These are phyloP conservation scores for Chlorella sp. DNA, from an alignment of 139 green algal species.

Conservation along the genomic window DNA sequence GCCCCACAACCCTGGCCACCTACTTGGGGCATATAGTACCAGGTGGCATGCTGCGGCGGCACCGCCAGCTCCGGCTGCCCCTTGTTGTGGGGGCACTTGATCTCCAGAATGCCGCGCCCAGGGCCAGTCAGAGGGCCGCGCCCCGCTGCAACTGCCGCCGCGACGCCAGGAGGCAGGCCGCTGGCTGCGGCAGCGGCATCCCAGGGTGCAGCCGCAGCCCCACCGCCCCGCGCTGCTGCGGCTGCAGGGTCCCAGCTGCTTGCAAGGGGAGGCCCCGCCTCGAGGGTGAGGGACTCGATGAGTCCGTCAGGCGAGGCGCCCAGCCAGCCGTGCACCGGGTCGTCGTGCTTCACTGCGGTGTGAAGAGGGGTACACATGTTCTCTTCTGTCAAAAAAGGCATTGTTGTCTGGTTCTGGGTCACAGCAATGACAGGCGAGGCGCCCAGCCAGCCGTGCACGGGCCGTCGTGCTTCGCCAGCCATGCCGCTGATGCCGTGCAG, in stretches of 20 bases:
- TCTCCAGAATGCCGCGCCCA: slow-evolving; percentile 66
- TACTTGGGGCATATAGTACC: slow-evolving; percentile 81
- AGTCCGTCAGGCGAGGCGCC: slow-evolving; percentile 75
- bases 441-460: slow-evolving; percentile 70
- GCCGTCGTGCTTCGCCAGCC: slow-evolving; percentile 58
- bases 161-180: not conserved
- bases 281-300: slow-evolving; percentile 38
- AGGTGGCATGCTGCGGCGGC: slow-evolving; percentile 49
- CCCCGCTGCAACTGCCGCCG: not conserved
- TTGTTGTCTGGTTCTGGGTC: too few species aligned
- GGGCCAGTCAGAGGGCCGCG: not conserved
- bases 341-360: slow-evolving; percentile 53
- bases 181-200: not conserved
- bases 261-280: not conserved
- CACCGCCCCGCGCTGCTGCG: not conserved
- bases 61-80: slow-evolving; percentile 49
- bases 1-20: not conserved
- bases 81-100: slow-evolving; percentile 80
- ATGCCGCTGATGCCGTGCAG: too few species aligned
- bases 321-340: slow-evolving; percentile 68
- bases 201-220: not conserved
- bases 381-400: too few species aligned
- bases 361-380: not conserved
- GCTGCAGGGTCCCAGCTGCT: not conserved
- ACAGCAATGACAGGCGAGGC: slow-evolving; percentile 72